Base-by-base conservation (phyloP, 2,329 filamentous ascomycete species). In the Pyrenophora tritici-repentis region DNA sequence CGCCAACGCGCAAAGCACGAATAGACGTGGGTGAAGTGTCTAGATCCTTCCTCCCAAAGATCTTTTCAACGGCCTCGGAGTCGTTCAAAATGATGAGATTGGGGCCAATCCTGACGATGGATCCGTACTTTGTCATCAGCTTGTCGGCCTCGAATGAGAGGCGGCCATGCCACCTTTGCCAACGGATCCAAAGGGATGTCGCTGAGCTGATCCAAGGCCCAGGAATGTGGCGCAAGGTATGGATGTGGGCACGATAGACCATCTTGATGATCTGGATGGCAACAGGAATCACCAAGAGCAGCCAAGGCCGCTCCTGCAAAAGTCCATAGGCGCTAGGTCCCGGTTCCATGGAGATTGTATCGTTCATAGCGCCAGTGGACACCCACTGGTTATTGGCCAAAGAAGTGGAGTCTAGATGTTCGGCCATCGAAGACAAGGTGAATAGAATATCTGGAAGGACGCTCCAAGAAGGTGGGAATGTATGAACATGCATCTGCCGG, bases 41-140 rank as follows among this genome's bases (percentile, higher is more conserved):
- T 4, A 62, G 40, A 20, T 62, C 59, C 16, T 58, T 59, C 9
- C 55, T 51, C 1, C 59, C 44, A 16, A 62, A 62, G 10, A 62
- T 32, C 4, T 47, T 61, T 36, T 62, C 55, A 12, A 61, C 60
- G 9, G 53, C 17, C 37, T 61, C 51, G 2, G 56, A 34, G 13
- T 63, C 60, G 31, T 61, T 63, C 13, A 61, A 18, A 10, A 61
- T 55, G 12, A 63, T 58, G 8, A 62, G 48, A n/a, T 59, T 56
- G 3, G 58, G 59, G 12, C 50, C 52, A 31, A 62, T 61, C n/a
- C 59, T 47, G 24, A 62, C 59, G 3, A 62, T 57, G 3, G 59
- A 49, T 6, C 59, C 58, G 16, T 62, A 56, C 36, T 50, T 50
- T 6, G 58, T 39, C 48, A 62, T 56, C 7, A 61, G 58, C 36